A percentile compares a stretch with the other conserved stretches of the same genome.
Conservation (phyloP, 352 stramenopile genomes). For the Elongisporangium anandrum region DNA sequence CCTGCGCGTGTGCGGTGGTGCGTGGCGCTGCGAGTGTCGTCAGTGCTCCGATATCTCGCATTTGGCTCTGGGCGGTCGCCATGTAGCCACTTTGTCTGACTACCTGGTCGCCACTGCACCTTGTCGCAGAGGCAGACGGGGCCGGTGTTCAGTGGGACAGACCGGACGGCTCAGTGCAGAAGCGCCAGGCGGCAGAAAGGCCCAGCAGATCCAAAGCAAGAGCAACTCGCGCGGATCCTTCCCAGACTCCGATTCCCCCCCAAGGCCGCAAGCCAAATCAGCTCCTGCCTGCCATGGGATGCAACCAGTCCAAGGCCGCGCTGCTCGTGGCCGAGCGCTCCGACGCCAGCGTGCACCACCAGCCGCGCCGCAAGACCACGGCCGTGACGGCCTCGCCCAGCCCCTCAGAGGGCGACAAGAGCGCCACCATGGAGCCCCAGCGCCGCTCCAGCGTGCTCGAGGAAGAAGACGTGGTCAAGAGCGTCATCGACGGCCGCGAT, state of each 20-base stretch:
- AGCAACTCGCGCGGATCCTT: neutral
- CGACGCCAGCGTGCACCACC: neutral
- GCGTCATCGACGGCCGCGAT: neutral
- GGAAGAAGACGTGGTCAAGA: neutral
- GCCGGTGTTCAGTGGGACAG: neutral
- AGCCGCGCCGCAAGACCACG: neutral
- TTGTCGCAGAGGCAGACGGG: neutral
- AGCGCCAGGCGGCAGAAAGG: slow-evolving; percentile 1
- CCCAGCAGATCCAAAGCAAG: neutral
- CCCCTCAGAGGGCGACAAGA: neutral
- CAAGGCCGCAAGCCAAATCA: neutral
- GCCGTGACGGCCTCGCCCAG: neutral
- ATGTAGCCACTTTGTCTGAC: slow-evolving; percentile 2
- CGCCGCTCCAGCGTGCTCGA: slow-evolving; percentile 1
- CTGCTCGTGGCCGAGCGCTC: slow-evolving; percentile 11
- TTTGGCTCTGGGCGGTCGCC: neutral
- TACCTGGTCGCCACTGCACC: neutral
- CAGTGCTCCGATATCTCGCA: neutral
- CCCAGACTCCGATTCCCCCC: neutral
- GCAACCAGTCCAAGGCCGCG: slow-evolving; percentile 50
- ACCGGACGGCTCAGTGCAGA: neutral
- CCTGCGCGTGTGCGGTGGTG: neutral
- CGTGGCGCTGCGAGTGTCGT: neutral
- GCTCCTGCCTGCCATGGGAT: slow-evolving; percentile 35
- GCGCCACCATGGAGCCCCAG: slow-evolving; percentile 5